Percentiles rank a stretch among this genome's conserved stretches.
Evolutionary conservation across 108 stramenopile species (phyloP).

Genomic region (Cyclotella baltica): DNA sequence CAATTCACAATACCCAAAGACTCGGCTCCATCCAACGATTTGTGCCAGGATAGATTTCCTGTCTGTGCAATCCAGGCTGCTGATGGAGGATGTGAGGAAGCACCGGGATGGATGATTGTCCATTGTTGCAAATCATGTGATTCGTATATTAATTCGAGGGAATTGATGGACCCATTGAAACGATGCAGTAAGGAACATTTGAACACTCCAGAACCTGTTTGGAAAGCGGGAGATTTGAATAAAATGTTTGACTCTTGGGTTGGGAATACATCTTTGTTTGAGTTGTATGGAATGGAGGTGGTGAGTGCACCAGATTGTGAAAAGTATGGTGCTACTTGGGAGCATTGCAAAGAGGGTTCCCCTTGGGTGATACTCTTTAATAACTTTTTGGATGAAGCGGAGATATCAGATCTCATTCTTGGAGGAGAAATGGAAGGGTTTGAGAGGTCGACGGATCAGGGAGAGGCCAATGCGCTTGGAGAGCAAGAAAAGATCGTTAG

Average conservation of each 20-base stretch:
- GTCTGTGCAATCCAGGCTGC: slow-evolving; percentile 49
- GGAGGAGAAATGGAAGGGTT: slow-evolving; percentile 51
- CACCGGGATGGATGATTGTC: slow-evolving; percentile 74
- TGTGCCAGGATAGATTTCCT: slow-evolving; percentile 62
- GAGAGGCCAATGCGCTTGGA: slow-evolving; percentile 56
- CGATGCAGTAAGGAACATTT: slow-evolving; percentile 60
- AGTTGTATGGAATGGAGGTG: slow-evolving; percentile 36
- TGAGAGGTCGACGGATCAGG: slow-evolving; percentile 64
- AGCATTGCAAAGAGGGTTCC: slow-evolving; percentile 30
- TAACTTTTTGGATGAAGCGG: slow-evolving; percentile 56
- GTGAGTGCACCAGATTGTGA: slow-evolving; percentile 36
- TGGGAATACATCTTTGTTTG: slow-evolving; percentile 48
- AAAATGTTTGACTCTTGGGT: slow-evolving; percentile 61
- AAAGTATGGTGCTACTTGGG: slow-evolving; percentile 47
- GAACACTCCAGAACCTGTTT: slow-evolving; percentile 61
- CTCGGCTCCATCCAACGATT: slow-evolving; percentile 53
- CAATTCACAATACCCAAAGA: slow-evolving; percentile 52
- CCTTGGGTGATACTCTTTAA: slow-evolving; percentile 73
- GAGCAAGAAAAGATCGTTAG: slow-evolving; percentile 67
- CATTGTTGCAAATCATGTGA: slow-evolving; percentile 71
- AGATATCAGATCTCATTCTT: slow-evolving; percentile 55
- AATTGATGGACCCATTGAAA: slow-evolving; percentile 58
- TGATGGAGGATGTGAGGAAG: slow-evolving; percentile 46
- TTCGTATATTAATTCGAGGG: slow-evolving; percentile 53
- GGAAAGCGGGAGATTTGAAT: slow-evolving; percentile 74